Percentiles rank a stretch among this genome's conserved stretches.
Conservation (phyloP, 2,329 filamentous ascomycete species). For the Aspergillus phoenicis region DNA sequence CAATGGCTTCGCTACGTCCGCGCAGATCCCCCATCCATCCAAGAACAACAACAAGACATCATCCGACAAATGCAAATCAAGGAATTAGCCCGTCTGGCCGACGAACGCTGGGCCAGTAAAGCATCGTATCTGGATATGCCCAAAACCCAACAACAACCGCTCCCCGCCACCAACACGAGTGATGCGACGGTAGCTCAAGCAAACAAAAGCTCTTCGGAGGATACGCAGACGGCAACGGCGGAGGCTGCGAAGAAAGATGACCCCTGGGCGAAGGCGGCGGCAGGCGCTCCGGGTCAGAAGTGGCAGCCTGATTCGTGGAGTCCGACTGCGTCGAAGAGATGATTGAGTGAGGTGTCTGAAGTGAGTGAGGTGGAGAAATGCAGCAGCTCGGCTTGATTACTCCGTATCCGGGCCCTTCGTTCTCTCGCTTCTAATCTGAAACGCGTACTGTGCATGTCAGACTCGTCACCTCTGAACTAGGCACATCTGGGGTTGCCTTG, state of each 20-base stretch:
- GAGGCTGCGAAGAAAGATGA: conserved; percentile 34
- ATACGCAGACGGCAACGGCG: background rate
- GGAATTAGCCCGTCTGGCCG: conserved; percentile 60
- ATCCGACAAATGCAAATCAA: conserved; percentile 61
- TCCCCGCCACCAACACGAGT: conserved; percentile 48
- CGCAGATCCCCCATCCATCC: conserved; percentile 55
- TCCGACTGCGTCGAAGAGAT: conserved; percentile 49
- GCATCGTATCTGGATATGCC: conserved; percentile 62
- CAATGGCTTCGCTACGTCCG: conserved; percentile 69
- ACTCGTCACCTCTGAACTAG: background rate
- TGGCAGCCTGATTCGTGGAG: conserved; percentile 70
- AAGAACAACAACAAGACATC: conserved; percentile 62
- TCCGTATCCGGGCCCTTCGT: background rate
- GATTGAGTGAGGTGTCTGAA: conserved; percentile 20
- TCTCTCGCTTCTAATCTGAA: background rate
- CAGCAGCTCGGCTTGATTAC: background rate
- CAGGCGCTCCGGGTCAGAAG: conserved; percentile 61
- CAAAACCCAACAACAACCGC: conserved; percentile 48
- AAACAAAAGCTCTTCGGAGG: background rate
- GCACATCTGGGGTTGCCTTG: background rate
- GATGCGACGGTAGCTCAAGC: conserved; percentile 38
- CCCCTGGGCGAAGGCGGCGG: conserved; percentile 62
- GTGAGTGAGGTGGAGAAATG: background rate
- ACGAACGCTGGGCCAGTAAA: conserved; percentile 63
- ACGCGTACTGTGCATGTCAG: background rate